Base-by-base conservation (phyloP, 306 rosid genomes). In the Vachellia pachyceras region DNA sequence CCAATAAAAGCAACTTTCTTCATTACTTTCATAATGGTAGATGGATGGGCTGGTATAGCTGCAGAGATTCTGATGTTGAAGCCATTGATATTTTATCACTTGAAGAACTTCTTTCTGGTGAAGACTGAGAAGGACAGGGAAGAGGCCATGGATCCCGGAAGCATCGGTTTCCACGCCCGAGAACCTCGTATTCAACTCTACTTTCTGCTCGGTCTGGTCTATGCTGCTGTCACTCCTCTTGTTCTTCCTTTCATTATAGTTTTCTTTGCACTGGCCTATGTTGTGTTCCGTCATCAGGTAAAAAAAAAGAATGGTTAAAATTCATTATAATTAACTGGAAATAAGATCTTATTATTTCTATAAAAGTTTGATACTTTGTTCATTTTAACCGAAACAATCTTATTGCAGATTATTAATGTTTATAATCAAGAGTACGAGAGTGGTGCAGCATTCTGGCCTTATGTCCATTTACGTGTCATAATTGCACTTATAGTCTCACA, bases 31-130 rank as follows among this genome's bases (percentile, higher is more conserved):
- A 93, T 95, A 84, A 95, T 95, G 99, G 99, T 95, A 82, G 99
- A 95, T 85, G 99, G 99, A 77, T 96, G 99, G 99, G 92, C 99
- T 18, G 97, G 99, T 82, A 96, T 96, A 82, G 98, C 99, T 64
- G 99, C 85, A 15, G 99, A 96, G 91, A 94, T 96, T 70, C 83
- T 96, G 80, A 96, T 93, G 99, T 66, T 96, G 91, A 93, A 92
- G 79, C 94, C 99, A 39, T 86, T 96, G 35, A 85, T 96, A 75
- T 64, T 96, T 18, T 96, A 87, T 83, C 99, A 96, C 89, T 83
- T 96, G 87, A 93, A 90, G 91, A 96, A 96, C 83, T 87, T 89
- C 85, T 93, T 96, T 90, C 86, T 96, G 87, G 99, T 96, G 42
- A 96, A 96, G 85, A 96, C 99, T 14, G 99, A 96, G 57, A 92